These are phyloP conservation scores for Hypoxylon sp. DNA, from an alignment of 2,329 filamentous ascomycete species.

Conservation along the genomic window DNA sequence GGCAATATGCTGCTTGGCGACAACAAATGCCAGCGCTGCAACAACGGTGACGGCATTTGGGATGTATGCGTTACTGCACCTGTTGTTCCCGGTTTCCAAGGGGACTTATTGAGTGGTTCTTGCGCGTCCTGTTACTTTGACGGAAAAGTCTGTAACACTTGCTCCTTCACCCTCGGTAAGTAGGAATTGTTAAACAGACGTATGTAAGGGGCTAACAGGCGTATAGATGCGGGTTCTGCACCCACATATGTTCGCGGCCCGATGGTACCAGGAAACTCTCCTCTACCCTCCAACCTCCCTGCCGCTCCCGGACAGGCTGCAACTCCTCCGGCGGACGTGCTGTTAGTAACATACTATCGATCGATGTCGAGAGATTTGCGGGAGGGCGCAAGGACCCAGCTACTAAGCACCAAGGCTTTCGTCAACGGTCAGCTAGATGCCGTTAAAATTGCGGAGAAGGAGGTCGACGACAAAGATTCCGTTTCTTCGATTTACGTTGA, in stretches of 20 bases:
- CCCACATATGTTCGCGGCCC: no score
- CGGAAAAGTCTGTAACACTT: neutral
- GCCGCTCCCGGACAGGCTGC: no score
- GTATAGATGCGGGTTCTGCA: neutral
- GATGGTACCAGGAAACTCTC: no score
- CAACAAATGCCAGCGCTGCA: neutral
- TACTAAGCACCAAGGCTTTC: neutral
- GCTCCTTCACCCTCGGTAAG: neutral
- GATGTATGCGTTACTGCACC: neutral
- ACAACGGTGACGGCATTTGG: neutral
- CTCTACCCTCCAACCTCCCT: no score
- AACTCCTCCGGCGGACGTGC: no score
- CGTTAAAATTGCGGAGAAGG: neutral
- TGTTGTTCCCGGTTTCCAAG: neutral
- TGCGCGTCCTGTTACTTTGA: constrained; percentile 1
- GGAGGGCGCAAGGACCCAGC: neutral
- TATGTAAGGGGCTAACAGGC: neutral
- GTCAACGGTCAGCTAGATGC: neutral
- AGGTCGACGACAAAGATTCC: neutral
- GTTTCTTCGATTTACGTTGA: neutral
- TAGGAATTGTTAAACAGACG: neutral
- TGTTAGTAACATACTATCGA: no score
- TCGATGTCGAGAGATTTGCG: no score
- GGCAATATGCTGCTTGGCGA: neutral
- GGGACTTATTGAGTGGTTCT: neutral